phyloP scores from a whole-genome alignment of 257 asterid species.

The Nicotiana benthamiana region DNA sequence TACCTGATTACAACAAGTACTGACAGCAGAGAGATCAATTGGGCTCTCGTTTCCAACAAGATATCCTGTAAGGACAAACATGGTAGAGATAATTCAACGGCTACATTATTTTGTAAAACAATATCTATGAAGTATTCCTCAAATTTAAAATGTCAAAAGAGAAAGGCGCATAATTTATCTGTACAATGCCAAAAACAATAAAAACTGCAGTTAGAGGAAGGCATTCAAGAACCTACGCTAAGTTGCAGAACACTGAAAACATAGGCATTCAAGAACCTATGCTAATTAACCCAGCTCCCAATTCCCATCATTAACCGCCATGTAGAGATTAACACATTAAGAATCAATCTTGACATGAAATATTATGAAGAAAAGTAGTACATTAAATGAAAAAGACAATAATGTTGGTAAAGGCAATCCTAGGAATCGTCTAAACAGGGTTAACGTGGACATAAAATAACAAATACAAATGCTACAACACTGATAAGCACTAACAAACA shows the following conservation, averaged over 20 bases:
- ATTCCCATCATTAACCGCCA: background rate
- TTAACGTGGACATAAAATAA: background rate
- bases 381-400: background rate
- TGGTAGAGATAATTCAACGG: background rate
- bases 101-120: background rate
- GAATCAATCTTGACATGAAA: background rate
- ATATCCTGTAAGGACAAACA: slow-evolving; percentile 32
- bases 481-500: background rate
- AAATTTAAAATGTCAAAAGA: background rate
- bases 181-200: background rate
- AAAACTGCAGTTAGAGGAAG: background rate
- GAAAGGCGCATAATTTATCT: background rate
- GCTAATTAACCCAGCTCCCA: background rate
- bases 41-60: slow-evolving; percentile 23
- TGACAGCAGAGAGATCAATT: slow-evolving; percentile 31
- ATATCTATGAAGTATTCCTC: background rate
- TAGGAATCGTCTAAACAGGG: background rate
- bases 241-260: too few species aligned
- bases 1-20: slow-evolving; percentile 37
- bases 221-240: background rate
- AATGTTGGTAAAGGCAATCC: background rate
- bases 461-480: background rate
- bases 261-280: background rate
- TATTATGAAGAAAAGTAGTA: background rate
- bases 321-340: background rate